Evolutionary conservation across 2,329 filamentous ascomycete genomes (phyloP).

Genomic region (Arthrobotrys sinensis): DNA sequence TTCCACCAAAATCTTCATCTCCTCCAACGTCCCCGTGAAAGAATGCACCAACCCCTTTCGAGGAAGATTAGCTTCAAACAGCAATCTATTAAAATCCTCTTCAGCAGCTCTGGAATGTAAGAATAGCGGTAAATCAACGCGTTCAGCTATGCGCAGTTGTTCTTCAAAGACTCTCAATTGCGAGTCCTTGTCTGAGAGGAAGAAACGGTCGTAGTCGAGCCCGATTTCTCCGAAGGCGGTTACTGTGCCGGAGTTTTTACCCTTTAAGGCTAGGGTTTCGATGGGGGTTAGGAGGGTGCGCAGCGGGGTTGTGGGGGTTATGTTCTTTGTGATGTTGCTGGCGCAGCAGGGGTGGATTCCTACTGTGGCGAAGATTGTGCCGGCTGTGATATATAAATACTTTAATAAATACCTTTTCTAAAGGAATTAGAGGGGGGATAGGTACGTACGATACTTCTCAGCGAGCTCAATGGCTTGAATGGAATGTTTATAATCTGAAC

Average conservation of each 20-base stretch:
- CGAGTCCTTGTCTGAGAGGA: constrained; percentile 82
- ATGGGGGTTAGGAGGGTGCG: constrained; percentile 73
- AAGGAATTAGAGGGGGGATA: too few relatives aligned
- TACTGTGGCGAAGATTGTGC: constrained; percentile 87
- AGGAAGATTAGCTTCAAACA: constrained; percentile 68
- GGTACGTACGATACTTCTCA: constrained; percentile 77
- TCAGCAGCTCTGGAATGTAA: constrained; percentile 91
- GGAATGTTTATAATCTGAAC: constrained; percentile 86
- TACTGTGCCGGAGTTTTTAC: constrained; percentile 75
- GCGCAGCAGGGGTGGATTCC: constrained; percentile 95
- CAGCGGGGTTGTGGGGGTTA: constrained; percentile 65
- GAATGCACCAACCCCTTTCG: constrained; percentile 90
- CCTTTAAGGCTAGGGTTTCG: constrained; percentile 75
- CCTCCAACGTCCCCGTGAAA: constrained; percentile 89
- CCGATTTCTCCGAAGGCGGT: constrained; percentile 94
- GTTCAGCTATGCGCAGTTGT: constrained; percentile 84
- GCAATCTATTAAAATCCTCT: constrained; percentile 82
- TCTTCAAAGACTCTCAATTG: constrained; percentile 88
- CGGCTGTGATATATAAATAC: constrained; percentile 72
- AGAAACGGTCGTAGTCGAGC: constrained; percentile 93
- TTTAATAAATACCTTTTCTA: neutral
- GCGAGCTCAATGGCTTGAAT: constrained; percentile 81
- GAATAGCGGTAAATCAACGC: constrained; percentile 87
- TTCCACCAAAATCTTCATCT: constrained; percentile 84
- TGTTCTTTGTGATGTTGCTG: constrained; percentile 78